Percentiles rank a stretch among this genome's conserved stretches.
Conservation (phyloP, 768 basidiomycete genomes). For the Lactarius psammicola region DNA sequence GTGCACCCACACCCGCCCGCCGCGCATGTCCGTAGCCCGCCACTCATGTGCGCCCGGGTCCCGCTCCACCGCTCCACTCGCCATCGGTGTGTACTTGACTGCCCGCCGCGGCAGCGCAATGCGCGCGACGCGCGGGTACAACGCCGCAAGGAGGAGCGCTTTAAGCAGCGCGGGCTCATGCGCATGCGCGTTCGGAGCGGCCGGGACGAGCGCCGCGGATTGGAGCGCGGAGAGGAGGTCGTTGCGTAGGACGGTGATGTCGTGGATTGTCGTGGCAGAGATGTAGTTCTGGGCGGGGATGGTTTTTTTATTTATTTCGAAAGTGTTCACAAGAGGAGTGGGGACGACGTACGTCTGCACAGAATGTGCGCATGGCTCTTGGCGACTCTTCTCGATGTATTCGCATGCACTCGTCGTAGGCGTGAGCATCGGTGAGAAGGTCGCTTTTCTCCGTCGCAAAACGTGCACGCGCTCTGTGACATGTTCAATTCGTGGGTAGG, state of each 20-base stretch:
- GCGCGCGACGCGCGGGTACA: slow-evolving; percentile 81
- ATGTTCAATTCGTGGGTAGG: background rate
- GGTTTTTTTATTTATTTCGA: background rate
- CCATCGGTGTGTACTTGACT: slow-evolving; percentile 82
- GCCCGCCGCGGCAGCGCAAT: slow-evolving; percentile 70
- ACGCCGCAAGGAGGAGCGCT: slow-evolving; percentile 77
- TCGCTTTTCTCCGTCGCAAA: slow-evolving; percentile 79
- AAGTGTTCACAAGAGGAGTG: background rate
- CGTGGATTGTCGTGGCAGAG: slow-evolving; percentile 65
- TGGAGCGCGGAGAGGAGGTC: slow-evolving; percentile 73
- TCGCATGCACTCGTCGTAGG: slow-evolving; percentile 62
- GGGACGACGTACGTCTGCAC: slow-evolving; percentile 55
- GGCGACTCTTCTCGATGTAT: slow-evolving; percentile 51
- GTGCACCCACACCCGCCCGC: slow-evolving; percentile 73
- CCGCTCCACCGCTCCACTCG: slow-evolving; percentile 78
- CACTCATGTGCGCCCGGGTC: slow-evolving; percentile 84
- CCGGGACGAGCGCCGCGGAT: slow-evolving; percentile 66
- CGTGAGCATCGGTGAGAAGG: slow-evolving; percentile 75
- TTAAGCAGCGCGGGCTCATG: slow-evolving; percentile 75
- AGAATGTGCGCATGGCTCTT: slow-evolving; percentile 53
- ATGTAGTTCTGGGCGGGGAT: slow-evolving; percentile 69
- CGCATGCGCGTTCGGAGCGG: slow-evolving; percentile 59
- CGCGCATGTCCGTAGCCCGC: slow-evolving; percentile 70
- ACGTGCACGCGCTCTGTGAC: slow-evolving; percentile 61
- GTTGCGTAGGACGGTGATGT: slow-evolving; percentile 71